Conservation (phyloP, 164 flowering plant genomes). For the Litsea cubeba region DNA sequence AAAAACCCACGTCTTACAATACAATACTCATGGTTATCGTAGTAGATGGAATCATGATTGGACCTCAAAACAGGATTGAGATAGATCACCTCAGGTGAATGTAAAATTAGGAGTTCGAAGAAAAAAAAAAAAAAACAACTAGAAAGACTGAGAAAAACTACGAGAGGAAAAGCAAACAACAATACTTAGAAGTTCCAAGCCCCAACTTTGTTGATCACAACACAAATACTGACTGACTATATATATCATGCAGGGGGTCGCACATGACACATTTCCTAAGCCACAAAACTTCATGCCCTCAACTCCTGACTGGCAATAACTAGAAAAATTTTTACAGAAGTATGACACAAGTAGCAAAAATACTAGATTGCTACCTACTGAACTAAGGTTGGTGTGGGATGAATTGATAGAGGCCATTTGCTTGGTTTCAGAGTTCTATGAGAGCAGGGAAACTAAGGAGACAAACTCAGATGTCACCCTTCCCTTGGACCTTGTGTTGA, state of each 20-base stretch:
- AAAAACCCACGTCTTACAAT: too few species aligned
- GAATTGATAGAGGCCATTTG: not conserved
- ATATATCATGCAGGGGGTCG: not conserved
- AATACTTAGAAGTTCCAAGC: not conserved
- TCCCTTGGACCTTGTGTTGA: conserved; percentile 93
- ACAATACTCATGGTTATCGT: too few species aligned
- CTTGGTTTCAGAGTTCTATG: conserved; percentile 24
- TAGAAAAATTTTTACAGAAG: not conserved
- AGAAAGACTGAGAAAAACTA: not conserved
- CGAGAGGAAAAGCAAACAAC: not conserved
- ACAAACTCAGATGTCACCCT: conserved; percentile 82
- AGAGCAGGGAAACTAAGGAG: conserved; percentile 80
- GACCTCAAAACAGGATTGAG: too few species aligned
- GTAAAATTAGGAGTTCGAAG: too few species aligned
- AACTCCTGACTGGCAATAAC: not conserved
- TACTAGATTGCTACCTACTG: not conserved
- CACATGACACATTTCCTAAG: not conserved
- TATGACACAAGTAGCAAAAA: not conserved
- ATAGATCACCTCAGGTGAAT: too few species aligned
- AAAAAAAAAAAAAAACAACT: not conserved
- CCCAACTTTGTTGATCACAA: not conserved
- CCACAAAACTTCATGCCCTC: not conserved
- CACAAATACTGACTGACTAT: not conserved
- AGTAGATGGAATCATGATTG: too few species aligned
- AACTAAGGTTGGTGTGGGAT: not conserved